A percentile compares a stretch with the other conserved stretches of the same genome.
phyloP scores from a whole-genome alignment of 2,329 filamentous ascomycete genomes.

The Epichloe coenophiala region DNA sequence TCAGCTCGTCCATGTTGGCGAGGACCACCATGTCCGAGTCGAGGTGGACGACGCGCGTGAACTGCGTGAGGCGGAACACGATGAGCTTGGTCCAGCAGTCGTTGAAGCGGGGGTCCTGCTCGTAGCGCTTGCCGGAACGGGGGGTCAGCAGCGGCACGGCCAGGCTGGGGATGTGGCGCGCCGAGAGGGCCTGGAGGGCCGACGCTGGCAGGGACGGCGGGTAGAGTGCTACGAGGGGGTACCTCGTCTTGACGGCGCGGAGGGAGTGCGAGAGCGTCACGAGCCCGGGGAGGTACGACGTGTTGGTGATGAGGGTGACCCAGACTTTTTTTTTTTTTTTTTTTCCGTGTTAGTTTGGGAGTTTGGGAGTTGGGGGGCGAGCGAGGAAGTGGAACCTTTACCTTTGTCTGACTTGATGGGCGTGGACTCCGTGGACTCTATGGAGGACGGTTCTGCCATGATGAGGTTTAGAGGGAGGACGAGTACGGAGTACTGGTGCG shows the following conservation, averaged over 20 bases:
- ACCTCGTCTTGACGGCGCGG: constrained; percentile 48
- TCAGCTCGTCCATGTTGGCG: constrained; percentile 83
- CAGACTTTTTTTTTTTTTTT: constrained; percentile 46
- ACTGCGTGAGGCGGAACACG: constrained; percentile 63
- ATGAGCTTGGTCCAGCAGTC: constrained; percentile 84
- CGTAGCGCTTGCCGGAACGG: constrained; percentile 50
- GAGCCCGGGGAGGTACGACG: constrained; percentile 66
- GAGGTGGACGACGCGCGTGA: constrained; percentile 67
- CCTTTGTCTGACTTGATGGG: constrained; percentile 2
- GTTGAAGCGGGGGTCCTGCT: constrained; percentile 70
- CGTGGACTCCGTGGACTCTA: neutral
- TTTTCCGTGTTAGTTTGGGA: neutral
- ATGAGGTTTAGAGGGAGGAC: neutral
- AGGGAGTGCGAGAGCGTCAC: constrained; percentile 71
- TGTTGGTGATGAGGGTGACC: constrained; percentile 80
- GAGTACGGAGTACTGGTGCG: no score
- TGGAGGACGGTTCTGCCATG: neutral
- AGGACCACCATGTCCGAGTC: constrained; percentile 80
- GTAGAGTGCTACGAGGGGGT: constrained; percentile 73
- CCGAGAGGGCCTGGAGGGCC: constrained; percentile 55
- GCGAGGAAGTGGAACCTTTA: neutral
- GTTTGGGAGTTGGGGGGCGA: neutral
- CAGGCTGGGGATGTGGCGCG: constrained; percentile 55
- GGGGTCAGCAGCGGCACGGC: constrained; percentile 67
- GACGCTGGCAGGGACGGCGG: constrained; percentile 60